Conservation (phyloP, 805 yeast species). For the Wickerhamomyces sydowiorum region DNA sequence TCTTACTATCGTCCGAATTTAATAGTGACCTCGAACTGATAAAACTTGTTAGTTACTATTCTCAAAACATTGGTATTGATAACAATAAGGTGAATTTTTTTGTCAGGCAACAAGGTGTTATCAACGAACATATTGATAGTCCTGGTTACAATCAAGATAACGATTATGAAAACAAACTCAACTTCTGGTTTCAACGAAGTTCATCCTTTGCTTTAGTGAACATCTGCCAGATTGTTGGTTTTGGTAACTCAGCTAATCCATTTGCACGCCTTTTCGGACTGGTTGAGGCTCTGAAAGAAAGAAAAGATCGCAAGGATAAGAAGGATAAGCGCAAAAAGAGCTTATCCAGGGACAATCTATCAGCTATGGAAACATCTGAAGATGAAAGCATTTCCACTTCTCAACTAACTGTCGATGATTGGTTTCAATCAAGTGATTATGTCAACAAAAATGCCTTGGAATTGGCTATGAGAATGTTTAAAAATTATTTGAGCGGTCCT, state of each 20-base stretch:
- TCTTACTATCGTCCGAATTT: constrained; percentile 16
- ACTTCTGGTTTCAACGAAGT: constrained; percentile 74
- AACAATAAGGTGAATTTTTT: constrained; percentile 60
- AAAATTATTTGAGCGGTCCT: constrained; percentile 67
- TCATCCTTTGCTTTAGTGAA: constrained; percentile 54
- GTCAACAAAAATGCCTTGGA: constrained; percentile 62
- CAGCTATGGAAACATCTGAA: constrained; percentile 3
- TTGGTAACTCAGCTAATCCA: constrained; percentile 55
- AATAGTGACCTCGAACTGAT: constrained; percentile 35
- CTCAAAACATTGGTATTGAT: constrained; percentile 63
- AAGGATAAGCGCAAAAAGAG: constrained; percentile 35
- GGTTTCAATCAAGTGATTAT: constrained; percentile 53
- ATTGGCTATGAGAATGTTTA: constrained; percentile 61
- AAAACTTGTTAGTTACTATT: constrained; percentile 58
- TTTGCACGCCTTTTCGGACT: constrained; percentile 69
- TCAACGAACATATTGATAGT: constrained; percentile 23
- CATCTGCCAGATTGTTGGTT: constrained; percentile 2
- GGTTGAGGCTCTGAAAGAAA: constrained; percentile 65
- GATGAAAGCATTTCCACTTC: constrained; percentile 5
- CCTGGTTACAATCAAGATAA: constrained; percentile 5
- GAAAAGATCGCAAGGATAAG: constrained; percentile 67
- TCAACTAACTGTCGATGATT: constrained; percentile 23
- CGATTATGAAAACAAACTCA: constrained; percentile 29
- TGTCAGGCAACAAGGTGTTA: constrained; percentile 35
- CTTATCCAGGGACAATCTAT: constrained; percentile 6